Base-by-base conservation (phyloP, 305 asterid genomes). In the Fraxinus nigra region DNA sequence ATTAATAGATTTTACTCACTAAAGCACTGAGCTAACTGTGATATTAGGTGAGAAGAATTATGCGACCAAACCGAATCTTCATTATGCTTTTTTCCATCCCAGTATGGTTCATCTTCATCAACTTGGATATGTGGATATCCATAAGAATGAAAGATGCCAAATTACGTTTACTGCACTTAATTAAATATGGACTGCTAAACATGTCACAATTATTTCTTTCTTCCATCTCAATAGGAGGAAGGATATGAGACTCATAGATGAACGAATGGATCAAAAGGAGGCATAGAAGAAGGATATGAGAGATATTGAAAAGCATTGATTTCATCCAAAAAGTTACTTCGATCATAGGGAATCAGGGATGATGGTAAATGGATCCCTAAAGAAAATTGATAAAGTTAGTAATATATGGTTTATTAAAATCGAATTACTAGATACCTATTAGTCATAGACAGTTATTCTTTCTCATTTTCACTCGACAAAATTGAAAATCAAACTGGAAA, bases 1-100 rank as follows among this genome's bases (percentile, higher is more conserved):
- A 69, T 80, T 80, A 82, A 83, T 43, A 43, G 16, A 10, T 30
- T 89, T 82, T 79, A 93, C 97, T 93, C 97, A 95, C 97, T 87
- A 87, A 92, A 89, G 85, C 95, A 91, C 89, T 85, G 97, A 89
- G 96, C 88, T 87, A 92, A 89, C 84, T 92, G 93, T 87, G 97
- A 89, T 85, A 89, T 91, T 88, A 91, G 86, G 90, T 89, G 92
- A 86, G 93, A 88, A 90, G 95, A 90, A 90, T 83, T 86, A 83
- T 82, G 87, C 67, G 90, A 90, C 89, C 90, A 85, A 80, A 85
- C 89, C 76, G 90, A 80, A 70, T 85, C 90, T 83, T 88, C 93
- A 79, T 87, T 89, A 51, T 84, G 88, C 88, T 85, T 90, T 86
- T 89, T 92, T 80, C 89, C 89, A 72, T 83, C 84, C 93, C 97